Conservation (phyloP, 2,329 filamentous ascomycete genomes). For the Fusarium illudens region DNA sequence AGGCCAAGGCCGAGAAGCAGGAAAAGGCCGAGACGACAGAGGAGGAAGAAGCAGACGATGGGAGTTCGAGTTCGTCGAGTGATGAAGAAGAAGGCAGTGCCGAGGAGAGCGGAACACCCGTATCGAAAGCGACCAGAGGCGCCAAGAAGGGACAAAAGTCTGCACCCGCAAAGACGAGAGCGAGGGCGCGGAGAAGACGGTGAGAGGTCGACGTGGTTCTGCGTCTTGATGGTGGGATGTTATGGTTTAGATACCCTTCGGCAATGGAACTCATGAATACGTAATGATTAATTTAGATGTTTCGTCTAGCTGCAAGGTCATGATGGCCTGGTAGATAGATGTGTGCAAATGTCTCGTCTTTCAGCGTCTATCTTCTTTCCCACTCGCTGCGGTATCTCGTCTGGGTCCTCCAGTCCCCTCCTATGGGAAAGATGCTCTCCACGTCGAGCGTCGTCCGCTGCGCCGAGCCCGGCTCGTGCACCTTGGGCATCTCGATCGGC, state of each 20-base stretch:
- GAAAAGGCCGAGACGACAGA: conserved; percentile 49
- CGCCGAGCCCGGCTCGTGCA: conserved; percentile 41
- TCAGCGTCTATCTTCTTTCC: conserved; percentile 45
- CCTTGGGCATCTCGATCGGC: conserved; percentile 46
- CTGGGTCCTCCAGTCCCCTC: conserved; percentile 51
- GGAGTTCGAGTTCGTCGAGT: conserved; percentile 47
- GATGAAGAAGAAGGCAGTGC: conserved; percentile 48
- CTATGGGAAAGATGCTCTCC: conserved; percentile 49
- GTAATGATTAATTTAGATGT: not conserved
- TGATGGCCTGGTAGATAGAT: not conserved
- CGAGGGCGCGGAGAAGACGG: conserved; percentile 45
- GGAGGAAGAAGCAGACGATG: conserved; percentile 50
- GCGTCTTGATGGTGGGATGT: not conserved
- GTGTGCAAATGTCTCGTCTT: not conserved
- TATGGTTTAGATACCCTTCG: conserved; percentile 20
- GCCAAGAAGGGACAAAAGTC: conserved; percentile 46
- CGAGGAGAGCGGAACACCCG: conserved; percentile 50
- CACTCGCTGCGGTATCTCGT: conserved; percentile 53
- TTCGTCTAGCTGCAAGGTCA: not conserved
- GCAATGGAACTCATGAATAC: conserved; percentile 6
- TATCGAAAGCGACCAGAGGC: conserved; percentile 49
- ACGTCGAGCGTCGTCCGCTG: conserved; percentile 45
- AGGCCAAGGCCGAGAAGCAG: conserved; percentile 50
- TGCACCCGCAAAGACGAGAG: conserved; percentile 39
- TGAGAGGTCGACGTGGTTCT: conserved; percentile 6